phyloP scores from a whole-genome alignment of 768 basidiomycete genomes.

The Mycena capillaripes region DNA sequence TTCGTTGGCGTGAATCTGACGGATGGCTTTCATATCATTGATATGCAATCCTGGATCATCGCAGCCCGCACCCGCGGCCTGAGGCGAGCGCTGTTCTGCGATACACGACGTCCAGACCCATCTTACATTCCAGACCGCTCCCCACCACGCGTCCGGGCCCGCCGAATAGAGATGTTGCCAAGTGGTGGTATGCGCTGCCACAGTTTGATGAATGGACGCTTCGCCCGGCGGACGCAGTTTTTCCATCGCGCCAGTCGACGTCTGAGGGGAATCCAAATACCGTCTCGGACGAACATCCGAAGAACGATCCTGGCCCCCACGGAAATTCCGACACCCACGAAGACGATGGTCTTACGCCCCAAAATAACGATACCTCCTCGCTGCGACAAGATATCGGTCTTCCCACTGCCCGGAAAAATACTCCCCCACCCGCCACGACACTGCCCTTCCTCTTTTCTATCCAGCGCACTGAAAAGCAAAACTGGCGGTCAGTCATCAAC shows the following conservation, averaged over 20 bases:
- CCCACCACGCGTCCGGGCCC: slow-evolving; percentile 5
- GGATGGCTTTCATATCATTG: no score
- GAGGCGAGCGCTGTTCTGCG: slow-evolving; percentile 30
- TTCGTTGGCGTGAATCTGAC: no score
- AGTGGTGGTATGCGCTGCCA: background rate
- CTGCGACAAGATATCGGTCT: no score
- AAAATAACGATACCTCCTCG: no score
- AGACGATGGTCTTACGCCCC: no score
- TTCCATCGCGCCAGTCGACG: no score
- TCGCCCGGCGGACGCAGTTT: background rate
- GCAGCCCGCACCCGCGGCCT: slow-evolving; percentile 15
- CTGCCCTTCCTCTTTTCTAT: slow-evolving; percentile 35
- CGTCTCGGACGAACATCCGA: no score
- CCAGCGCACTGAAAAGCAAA: slow-evolving; percentile 30
- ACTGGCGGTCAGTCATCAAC: slow-evolving; percentile 37
- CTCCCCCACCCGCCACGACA: background rate
- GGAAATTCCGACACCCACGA: background rate
- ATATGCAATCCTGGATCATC: no score
- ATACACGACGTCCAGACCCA: background rate
- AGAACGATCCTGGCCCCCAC: no score
- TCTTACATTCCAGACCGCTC: background rate
- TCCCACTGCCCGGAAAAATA: no score
- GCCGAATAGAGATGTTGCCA: background rate
- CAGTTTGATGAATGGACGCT: slow-evolving; percentile 19
- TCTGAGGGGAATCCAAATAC: no score